Evolutionary conservation across 2,329 filamentous ascomycete genomes (phyloP), one percentile per base, ranked within the genome.

Genomic region (Neobulgaria alba): DNA sequence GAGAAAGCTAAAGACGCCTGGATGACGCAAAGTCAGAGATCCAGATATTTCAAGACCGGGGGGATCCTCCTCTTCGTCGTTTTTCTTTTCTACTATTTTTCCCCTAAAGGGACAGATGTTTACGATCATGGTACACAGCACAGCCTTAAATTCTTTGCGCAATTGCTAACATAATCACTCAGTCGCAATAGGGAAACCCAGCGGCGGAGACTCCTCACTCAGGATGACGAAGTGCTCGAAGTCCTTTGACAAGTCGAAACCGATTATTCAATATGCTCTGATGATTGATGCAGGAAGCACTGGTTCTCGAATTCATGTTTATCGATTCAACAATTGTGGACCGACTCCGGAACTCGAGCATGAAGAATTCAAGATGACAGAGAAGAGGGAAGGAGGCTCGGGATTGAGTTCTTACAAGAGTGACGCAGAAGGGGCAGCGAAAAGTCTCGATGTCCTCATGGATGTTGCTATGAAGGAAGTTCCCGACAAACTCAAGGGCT

Each of bases 241-340:
- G 60, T 87, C 92, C 31, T 81, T 75, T 67, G 86, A 87, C 55
- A 79, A 84, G 57, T 82, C 87, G 51, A 96, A 95, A 68, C 90
- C 92, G 36, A 77, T 98, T 52, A 82, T 95, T 47, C 92, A 98
- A 62, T 98, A 96, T 68, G 93, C 92, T 47, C 76, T 96, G 58
- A 98, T 98, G 92, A 86, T 98, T 58, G 92, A 98, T 65, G 92
- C 92, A 35, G 92, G 92, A 55, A 96, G 89, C 70, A 96, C 92
- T 40, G 92, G 92, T 46, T 96, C 92, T 46, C 84, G 92, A 55
- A 95, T 98, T 61, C 93, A 98, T 68, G 88, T 96, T 45, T 98
- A 95, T 73, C 85, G 88, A 61, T 98, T 96, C 77, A 96, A 96
- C 73, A 96, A 96, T 69, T 98, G 90, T 67, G 92, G 89, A 10